Evolutionary conservation across 176 grass and related monocot genomes (phyloP).

Genomic region (Eragrostis curvula): DNA sequence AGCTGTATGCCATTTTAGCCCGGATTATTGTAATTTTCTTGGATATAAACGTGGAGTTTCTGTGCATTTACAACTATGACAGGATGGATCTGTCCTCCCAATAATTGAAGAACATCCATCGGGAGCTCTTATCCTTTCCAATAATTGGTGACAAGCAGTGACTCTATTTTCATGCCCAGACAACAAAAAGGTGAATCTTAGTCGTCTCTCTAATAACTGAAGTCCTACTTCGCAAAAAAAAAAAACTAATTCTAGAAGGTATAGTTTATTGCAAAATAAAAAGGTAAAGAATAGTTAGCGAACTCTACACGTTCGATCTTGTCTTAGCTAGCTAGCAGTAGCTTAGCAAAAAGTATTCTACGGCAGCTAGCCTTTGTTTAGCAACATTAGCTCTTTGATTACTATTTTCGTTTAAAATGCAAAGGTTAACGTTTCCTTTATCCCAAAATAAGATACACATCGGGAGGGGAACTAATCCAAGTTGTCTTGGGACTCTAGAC

Average conservation of each 20-base stretch:
- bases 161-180: not conserved
- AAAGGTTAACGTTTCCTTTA: not conserved
- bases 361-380: not conserved
- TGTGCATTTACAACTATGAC: not conserved
- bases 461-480: no score
- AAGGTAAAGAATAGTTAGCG: not conserved
- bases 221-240: no score
- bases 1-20: not conserved
- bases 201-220: no score
- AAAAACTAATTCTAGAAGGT: no score
- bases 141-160: conserved; percentile 36
- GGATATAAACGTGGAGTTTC: not conserved
- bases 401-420: not conserved
- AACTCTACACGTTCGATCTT: not conserved
- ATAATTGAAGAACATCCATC: conserved; percentile 21
- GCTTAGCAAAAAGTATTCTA: not conserved
- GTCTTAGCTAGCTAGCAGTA: not conserved
- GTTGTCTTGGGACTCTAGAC: no score
- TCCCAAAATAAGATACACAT: not conserved
- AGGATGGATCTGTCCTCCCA: not conserved
- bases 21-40: not conserved
- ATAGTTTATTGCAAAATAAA: no score
- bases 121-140: not conserved
- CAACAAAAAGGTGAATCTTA: not conserved
- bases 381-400: not conserved